A percentile compares a stretch with the other conserved stretches of the same genome.
Evolutionary conservation across 164 flowering plant species (phyloP).

Genomic region (Stephania japonica): DNA sequence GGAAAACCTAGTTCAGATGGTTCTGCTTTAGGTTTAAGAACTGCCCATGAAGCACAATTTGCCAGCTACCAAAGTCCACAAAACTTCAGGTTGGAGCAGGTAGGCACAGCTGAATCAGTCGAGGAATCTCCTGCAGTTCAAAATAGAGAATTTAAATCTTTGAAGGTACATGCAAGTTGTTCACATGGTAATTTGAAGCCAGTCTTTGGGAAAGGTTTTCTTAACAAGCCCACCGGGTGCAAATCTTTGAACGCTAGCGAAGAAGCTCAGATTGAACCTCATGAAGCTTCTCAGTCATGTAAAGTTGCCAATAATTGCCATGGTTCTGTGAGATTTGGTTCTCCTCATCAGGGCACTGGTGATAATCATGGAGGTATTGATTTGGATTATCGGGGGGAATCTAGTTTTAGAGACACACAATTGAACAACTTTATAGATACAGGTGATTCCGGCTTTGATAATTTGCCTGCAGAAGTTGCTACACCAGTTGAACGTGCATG

Average conservation of each 20-base stretch:
- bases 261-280: slow-evolving; percentile 7
- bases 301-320: slow-evolving; percentile 13
- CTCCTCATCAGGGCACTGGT: not conserved
- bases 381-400: not conserved
- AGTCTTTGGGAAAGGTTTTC: slow-evolving; percentile 32
- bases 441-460: slow-evolving; percentile 1
- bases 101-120: not conserved
- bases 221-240: slow-evolving; percentile 18
- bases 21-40: not conserved
- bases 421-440: not conserved
- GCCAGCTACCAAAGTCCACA: not conserved
- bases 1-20: slow-evolving; percentile 4
- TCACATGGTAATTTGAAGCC: slow-evolving; percentile 24
- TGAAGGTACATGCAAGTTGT: slow-evolving; percentile 1
- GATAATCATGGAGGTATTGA: slow-evolving; percentile 4
- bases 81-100: slow-evolving; percentile 12
- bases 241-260: slow-evolving; percentile 11
- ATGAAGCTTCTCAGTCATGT: slow-evolving; percentile 12
- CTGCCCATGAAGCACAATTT: slow-evolving; percentile 5
- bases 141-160: not conserved
- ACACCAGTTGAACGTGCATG: not conserved
- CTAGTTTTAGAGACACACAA: not conserved
- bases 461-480: slow-evolving; percentile 1
- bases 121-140: not conserved
- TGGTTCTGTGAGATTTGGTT: slow-evolving; percentile 7